Conservation (phyloP, 2,329 filamentous ascomycete genomes). For the Colletotrichum noveboracense region DNA sequence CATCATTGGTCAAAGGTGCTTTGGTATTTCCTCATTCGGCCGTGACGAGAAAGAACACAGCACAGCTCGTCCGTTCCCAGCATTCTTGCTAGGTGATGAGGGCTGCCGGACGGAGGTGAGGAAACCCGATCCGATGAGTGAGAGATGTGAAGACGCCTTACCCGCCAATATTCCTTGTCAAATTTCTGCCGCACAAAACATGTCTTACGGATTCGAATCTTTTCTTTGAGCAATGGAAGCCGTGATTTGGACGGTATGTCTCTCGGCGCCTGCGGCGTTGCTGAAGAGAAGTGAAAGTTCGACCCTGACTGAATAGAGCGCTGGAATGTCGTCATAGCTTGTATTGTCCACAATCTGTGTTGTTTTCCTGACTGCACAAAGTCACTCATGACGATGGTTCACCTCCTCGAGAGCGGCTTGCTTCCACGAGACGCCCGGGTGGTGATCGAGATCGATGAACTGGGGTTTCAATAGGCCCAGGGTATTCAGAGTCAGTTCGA, state of each 20-base stretch:
- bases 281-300: neutral
- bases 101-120: neutral
- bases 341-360: neutral
- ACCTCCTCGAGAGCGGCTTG: neutral
- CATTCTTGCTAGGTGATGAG: neutral
- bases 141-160: neutral
- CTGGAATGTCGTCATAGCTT: neutral
- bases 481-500: neutral
- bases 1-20: neutral
- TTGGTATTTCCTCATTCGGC: neutral
- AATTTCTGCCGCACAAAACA: neutral
- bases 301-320: neutral
- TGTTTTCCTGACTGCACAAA: neutral
- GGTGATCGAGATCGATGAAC: neutral
- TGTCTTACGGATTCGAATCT: neutral
- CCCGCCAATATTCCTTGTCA: neutral
- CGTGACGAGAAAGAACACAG: neutral
- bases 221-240: neutral
- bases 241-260: neutral
- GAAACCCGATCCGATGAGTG: neutral
- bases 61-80: neutral
- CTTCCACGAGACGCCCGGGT: neutral
- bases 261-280: neutral
- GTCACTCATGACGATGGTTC: neutral
- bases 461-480: neutral